phyloP scores from a whole-genome alignment of 169 alveolate species.

The Plasmodium gallinaceum region DNA sequence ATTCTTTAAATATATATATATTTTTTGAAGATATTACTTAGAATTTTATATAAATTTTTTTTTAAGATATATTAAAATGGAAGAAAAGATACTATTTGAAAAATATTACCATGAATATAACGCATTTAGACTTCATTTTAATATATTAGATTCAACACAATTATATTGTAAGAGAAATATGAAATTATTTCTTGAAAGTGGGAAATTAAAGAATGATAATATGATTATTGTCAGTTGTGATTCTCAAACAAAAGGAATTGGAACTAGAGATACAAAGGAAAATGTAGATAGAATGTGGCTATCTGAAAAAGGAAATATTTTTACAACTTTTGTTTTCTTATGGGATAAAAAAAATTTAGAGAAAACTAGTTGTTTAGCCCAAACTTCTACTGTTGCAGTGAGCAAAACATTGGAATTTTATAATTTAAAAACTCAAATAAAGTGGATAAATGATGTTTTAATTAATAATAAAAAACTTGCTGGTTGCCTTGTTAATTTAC shows the following conservation, averaged over 20 bases:
- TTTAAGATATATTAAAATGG: not conserved
- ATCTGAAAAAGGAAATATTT: conserved; percentile 50
- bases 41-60: too few relatives aligned
- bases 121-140: conserved; percentile 18
- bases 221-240: conserved; percentile 33
- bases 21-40: too few relatives aligned
- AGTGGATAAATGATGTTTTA: conserved; percentile 47
- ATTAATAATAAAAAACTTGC: conserved; percentile 36
- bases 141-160: conserved; percentile 15
- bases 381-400: conserved; percentile 33
- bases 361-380: conserved; percentile 7
- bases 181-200: conserved; percentile 10
- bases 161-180: conserved; percentile 25
- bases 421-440: conserved; percentile 25
- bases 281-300: conserved; percentile 3
- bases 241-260: conserved; percentile 24
- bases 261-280: conserved; percentile 17
- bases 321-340: conserved; percentile 47
- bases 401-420: conserved; percentile 54
- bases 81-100: conserved; percentile 22
- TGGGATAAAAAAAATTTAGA: conserved; percentile 30
- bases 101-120: conserved; percentile 13
- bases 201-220: conserved; percentile 15
- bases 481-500: conserved; percentile 41
- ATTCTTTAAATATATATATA: too few relatives aligned